Evolutionary conservation across 78 protist genomes (phyloP), one percentile per base, ranked within the genome.

Genomic region (Dictyostelium brefeldianum): DNA sequence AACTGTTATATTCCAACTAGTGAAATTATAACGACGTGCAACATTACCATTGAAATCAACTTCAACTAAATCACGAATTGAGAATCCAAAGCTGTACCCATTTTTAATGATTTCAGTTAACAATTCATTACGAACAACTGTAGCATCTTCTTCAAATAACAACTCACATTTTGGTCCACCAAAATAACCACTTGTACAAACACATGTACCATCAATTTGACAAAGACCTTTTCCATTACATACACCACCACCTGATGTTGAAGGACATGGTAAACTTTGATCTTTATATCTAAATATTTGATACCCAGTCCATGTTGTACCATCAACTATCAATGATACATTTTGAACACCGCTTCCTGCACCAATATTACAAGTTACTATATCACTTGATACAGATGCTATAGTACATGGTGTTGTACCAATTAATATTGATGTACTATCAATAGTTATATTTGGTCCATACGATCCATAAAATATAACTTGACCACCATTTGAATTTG

Each of bases 81-180:
- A 31, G 25, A 83, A 71, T 14, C 78, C 91, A 70, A 83, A 83
- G 22, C 18, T 22, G 29, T 27, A 27, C 41, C 75, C 78, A 41
- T 83, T 65, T 22, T 54, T 80, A 0, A 41, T 41, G 10, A 73
- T 70, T 27, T 47, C 31, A 3, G 73, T 54, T n/a, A 78, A 36
- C 2, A 36, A 59, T 8, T 73, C 50, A 36, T 25, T 69, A 31
- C 70, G 27, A 27, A 43, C 67, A 5, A 71, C 43, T 4, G 54
- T 69, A 11, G 43, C 50, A 41, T 50, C 81, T 11, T 57, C 81
- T 1, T 11, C 18, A 4, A 29, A n/a, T 5, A 25, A 4, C 10
- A 17, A 9, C 29, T 56, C 43, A 53, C 91, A 71, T 71, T 3
- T 20, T 11, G n/a, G 25, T 7, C 91, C 80, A 54, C 51, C 79